Evolutionary conservation across 139 green algal genomes (phyloP).

Genomic region (Coccomyxa sp.): DNA sequence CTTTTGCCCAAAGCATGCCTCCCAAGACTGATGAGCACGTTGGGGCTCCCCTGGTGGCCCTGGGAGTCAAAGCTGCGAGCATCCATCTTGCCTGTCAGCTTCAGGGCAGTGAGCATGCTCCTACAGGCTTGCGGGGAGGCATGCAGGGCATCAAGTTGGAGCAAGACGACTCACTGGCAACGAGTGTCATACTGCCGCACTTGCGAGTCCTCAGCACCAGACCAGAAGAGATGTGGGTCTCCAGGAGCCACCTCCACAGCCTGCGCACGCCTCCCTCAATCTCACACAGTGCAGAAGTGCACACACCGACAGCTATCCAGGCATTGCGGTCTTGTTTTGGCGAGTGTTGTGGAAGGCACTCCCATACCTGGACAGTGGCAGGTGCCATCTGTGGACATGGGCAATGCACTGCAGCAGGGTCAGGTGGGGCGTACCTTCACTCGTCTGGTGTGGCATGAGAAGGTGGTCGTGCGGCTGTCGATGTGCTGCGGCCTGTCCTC

Average conservation of each 20-base stretch:
- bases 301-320: too few relatives aligned
- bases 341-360: too few relatives aligned
- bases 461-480: slow-evolving; percentile 33
- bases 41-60: slow-evolving; percentile 42
- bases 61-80: slow-evolving; percentile 15
- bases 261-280: slow-evolving; percentile 28
- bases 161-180: background rate
- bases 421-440: slow-evolving; percentile 56
- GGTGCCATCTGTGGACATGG: background rate
- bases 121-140: too few relatives aligned
- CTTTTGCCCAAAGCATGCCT: background rate
- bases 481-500: background rate
- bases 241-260: slow-evolving; percentile 67
- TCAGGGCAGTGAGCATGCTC: background rate
- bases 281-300: too few relatives aligned
- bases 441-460: slow-evolving; percentile 56
- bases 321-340: too few relatives aligned
- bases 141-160: background rate
- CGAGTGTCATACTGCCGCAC: slow-evolving; percentile 82
- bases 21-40: slow-evolving; percentile 42
- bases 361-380: background rate
- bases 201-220: slow-evolving; percentile 70
- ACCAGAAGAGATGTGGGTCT: slow-evolving; percentile 86
- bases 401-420: background rate
- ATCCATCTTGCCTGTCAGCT: background rate